Evolutionary conservation across 2,329 filamentous ascomycete species (phyloP), one percentile per base, ranked within the genome.

Genomic region (Furcasterigmium furcatum): DNA sequence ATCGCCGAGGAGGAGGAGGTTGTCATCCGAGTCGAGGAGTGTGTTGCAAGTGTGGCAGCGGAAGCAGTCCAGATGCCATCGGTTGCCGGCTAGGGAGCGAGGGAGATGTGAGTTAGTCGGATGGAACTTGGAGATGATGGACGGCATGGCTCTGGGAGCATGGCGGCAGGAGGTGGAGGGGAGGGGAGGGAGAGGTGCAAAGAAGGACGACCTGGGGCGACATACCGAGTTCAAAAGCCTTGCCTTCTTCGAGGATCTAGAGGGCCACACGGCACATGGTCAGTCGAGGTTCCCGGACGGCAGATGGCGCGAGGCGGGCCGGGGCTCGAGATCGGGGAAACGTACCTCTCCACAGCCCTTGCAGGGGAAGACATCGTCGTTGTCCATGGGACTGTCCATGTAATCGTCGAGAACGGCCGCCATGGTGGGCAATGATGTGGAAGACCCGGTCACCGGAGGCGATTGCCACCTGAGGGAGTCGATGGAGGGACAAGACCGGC

Each of bases 41-140:
- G 91, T 96, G 61, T 84, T 83, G 76, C 92, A 99, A 46, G 88
- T 95, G 67, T 96, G 94, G 78, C 92, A 97, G 64, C 91, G 87
- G 72, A 99, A 99, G 75, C 94, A 99, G 72, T 96, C 88, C 61
- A 99, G 88, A 76, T 99, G 94, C 94, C 92, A 97, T 79, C 92
- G 82, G 67, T 95, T 94, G 52, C 91, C 91, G 65, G 92, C 91
- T 96, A 57, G 12, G 43, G 38, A 48, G 13, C n/a, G 45, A n/a
- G 42, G 25, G 53, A 51, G 49, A 54, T 50, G 45, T 24, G 47
- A 18, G 48, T 65, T 51, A 64, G 59, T 55, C 24, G 30, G 38
- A 18, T 46, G 41, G 46, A 52, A 49, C 38, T 51, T 52, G n/a
- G 51, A 53, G 20, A 53, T 34, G 20, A 35, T 46, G 24, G 48